A percentile compares a stretch with the other conserved stretches of the same genome.
Evolutionary conservation across 148 eudicot species (phyloP).

Genomic region (Heliamphora exappendiculata): DNA sequence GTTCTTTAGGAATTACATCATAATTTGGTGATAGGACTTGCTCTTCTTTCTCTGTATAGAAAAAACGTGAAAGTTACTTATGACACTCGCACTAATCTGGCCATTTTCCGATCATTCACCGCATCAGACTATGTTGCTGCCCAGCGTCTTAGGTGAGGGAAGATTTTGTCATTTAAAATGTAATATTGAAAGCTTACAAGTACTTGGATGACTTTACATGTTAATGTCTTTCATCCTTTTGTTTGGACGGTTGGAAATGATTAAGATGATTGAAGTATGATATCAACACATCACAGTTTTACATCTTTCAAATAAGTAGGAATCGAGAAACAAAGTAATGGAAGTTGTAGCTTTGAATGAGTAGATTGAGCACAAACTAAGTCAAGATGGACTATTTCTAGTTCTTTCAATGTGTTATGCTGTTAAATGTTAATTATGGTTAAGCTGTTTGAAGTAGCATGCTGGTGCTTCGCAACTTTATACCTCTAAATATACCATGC

Average conservation of each 20-base stretch:
- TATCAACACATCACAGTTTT: too few species aligned
- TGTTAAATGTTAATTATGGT: not conserved
- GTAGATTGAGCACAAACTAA: too few species aligned
- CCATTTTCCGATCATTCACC: constrained; percentile 70
- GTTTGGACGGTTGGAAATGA: too few species aligned
- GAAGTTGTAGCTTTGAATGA: too few species aligned
- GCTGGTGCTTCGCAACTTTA: not conserved
- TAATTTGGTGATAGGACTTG: constrained; percentile 1
- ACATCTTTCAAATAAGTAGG: too few species aligned
- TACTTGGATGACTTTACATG: not conserved
- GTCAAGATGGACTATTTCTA: too few species aligned
- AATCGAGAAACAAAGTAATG: too few species aligned
- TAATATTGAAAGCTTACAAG: not conserved
- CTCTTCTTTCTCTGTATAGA: constrained; percentile 32
- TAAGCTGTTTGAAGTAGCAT: not conserved
- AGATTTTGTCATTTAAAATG: not conserved
- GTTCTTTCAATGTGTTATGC: too few species aligned
- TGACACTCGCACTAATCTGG: constrained; percentile 76
- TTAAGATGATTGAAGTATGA: too few species aligned
- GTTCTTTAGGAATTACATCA: not conserved
- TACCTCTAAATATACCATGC: not conserved
- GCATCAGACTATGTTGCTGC: constrained; percentile 89
- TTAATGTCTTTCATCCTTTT: not conserved
- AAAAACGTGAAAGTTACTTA: constrained; percentile 46
- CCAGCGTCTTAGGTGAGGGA: constrained; percentile 65